A percentile compares a stretch with the other conserved stretches of the same genome.
These are phyloP conservation scores for Cryptococcus floricola DNA, from an alignment of 1,284 basidiomycete species.

Conservation along the genomic window DNA sequence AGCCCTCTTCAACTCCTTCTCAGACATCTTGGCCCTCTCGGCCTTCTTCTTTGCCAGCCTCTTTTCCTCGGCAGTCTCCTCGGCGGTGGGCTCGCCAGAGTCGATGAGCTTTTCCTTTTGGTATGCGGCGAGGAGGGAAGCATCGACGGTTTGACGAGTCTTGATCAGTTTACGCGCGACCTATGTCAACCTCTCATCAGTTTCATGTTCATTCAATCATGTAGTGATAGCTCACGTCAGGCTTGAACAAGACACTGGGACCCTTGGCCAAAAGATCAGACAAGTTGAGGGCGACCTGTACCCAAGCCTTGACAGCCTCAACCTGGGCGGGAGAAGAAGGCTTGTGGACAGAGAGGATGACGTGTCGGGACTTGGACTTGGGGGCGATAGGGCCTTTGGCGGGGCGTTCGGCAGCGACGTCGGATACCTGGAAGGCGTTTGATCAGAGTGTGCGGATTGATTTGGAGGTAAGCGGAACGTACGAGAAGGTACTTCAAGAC, in stretches of 20 bases:
- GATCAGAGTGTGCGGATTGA: neutral
- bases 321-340: slow-evolving; percentile 55
- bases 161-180: slow-evolving; percentile 70
- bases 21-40: slow-evolving; percentile 67
- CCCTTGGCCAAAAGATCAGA: slow-evolving; percentile 62
- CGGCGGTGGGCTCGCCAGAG: slow-evolving; percentile 55
- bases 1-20: slow-evolving; percentile 77
- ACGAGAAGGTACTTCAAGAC: slow-evolving; percentile 66
- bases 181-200: slow-evolving; percentile 21
- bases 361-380: slow-evolving; percentile 61
- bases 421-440: slow-evolving; percentile 59
- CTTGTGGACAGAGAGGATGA: slow-evolving; percentile 63
- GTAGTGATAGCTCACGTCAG: slow-evolving; percentile 53
- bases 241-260: slow-evolving; percentile 55
- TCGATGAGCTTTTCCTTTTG: slow-evolving; percentile 53
- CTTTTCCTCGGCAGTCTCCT: slow-evolving; percentile 57
- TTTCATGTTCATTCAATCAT: neutral
- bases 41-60: slow-evolving; percentile 67
- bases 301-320: slow-evolving; percentile 58
- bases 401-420: slow-evolving; percentile 73
- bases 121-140: slow-evolving; percentile 33
- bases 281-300: slow-evolving; percentile 66
- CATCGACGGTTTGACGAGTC: slow-evolving; percentile 65
- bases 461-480: slow-evolving; percentile 56
- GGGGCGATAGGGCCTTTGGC: slow-evolving; percentile 50